phyloP scores from a whole-genome alignment of 139 green algal genomes.

The Coelastrella sp. region DNA sequence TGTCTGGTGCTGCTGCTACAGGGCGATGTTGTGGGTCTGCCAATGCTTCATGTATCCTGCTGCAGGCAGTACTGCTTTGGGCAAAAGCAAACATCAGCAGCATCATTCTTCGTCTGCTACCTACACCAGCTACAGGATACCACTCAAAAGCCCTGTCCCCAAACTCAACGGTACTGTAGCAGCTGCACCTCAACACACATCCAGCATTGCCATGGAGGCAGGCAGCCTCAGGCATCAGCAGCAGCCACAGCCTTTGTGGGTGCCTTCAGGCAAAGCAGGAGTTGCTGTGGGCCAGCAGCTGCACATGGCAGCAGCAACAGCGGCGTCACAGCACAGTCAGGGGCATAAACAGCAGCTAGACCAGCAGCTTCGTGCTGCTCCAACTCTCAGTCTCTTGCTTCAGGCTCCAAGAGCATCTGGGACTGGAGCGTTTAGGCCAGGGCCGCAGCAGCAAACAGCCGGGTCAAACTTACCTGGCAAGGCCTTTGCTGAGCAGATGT shows the following conservation, averaged over 20 bases:
- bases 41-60: too few species aligned
- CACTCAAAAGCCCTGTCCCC: slow-evolving; percentile 16
- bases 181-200: not conserved
- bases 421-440: not conserved
- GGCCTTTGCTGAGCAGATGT: slow-evolving; percentile 20
- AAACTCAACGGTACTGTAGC: not conserved
- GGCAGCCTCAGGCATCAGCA: not conserved
- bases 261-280: not conserved
- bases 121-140: slow-evolving; percentile 31
- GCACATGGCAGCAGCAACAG: not conserved
- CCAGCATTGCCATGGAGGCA: not conserved
- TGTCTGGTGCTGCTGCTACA: not conserved
- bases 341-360: not conserved
- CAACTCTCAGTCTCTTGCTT: not conserved
- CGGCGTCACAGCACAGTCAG: not conserved
- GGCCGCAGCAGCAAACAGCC: slow-evolving; percentile 7
- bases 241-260: slow-evolving; percentile 1
- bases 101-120: not conserved
- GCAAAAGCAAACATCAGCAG: slow-evolving; percentile 6
- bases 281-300: not conserved
- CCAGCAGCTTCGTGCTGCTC: not conserved
- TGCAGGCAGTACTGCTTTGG: not conserved
- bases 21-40: not conserved
- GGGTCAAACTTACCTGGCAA: not conserved
- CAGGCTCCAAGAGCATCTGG: not conserved